These are phyloP conservation scores for Rhizopogon sp. DNA, from an alignment of 768 basidiomycete genomes.

Conservation along the genomic window DNA sequence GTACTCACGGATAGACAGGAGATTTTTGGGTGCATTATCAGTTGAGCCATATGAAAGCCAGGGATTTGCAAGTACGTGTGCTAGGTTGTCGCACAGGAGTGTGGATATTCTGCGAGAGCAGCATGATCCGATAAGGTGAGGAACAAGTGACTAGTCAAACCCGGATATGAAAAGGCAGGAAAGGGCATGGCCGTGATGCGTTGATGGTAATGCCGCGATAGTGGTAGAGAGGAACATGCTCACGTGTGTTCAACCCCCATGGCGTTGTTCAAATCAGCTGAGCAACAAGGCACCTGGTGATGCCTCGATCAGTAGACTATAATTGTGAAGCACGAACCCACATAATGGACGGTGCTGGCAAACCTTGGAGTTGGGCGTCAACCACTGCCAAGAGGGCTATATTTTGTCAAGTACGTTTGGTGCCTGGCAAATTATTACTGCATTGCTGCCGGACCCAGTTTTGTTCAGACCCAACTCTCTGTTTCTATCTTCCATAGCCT, in stretches of 20 bases:
- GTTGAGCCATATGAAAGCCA: background rate
- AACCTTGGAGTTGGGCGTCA: constrained; percentile 2
- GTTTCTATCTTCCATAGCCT: background rate
- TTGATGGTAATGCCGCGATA: constrained; percentile 1
- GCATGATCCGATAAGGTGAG: background rate
- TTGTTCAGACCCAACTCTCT: background rate
- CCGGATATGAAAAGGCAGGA: constrained; percentile 1
- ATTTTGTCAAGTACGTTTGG: constrained; percentile 5
- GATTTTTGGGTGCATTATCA: background rate
- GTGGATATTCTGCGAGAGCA: background rate
- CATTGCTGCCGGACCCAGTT: constrained; percentile 5
- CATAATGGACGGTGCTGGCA: background rate
- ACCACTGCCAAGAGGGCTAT: constrained; percentile 2
- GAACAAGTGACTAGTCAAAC: background rate
- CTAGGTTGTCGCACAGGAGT: too few relatives aligned
- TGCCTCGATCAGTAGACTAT: constrained; percentile 6
- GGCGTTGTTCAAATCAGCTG: background rate
- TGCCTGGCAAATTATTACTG: constrained; percentile 7
- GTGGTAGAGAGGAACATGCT: background rate
- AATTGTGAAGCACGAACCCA: constrained; percentile 2
- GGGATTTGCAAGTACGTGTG: background rate
- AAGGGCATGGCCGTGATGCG: constrained; percentile 1
- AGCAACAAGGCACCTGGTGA: constrained; percentile 4
- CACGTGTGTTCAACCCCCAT: background rate
- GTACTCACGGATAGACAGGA: background rate